Conservation (phyloP, 2,329 filamentous ascomycete genomes). For the Calonectria fujianensis region DNA sequence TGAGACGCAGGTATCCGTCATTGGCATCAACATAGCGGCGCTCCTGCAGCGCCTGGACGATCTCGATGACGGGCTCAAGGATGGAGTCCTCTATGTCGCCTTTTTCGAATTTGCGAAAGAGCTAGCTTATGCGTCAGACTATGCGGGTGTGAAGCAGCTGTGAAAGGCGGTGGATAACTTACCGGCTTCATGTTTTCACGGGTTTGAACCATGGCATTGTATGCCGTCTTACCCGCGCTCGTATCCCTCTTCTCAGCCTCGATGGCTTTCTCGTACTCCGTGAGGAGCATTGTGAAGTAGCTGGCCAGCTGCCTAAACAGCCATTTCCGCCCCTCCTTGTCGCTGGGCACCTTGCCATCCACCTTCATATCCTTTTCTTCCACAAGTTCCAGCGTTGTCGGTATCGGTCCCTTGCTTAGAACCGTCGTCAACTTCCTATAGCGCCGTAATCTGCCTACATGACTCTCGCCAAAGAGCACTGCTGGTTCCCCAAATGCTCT, state of each 20-base stretch:
- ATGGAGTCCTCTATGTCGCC: slow-evolving; percentile 86
- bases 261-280: slow-evolving; percentile 89
- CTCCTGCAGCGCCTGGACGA: slow-evolving; percentile 92
- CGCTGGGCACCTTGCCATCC: slow-evolving; percentile 75
- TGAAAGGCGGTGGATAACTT: slow-evolving; percentile 51
- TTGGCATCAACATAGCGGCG: slow-evolving; percentile 97
- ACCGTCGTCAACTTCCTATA: slow-evolving; percentile 80
- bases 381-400: slow-evolving; percentile 87
- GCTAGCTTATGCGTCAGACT: slow-evolving; percentile 59
- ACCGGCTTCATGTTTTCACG: slow-evolving; percentile 89
- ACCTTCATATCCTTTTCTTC: slow-evolving; percentile 94
- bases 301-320: slow-evolving; percentile 92
- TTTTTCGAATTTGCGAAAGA: slow-evolving; percentile 93
- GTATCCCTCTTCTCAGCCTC: slow-evolving; percentile 78
- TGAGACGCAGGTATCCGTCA: slow-evolving; percentile 92
- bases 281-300: slow-evolving; percentile 97
- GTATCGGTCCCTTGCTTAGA: slow-evolving; percentile 86
- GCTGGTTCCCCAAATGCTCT: slow-evolving; percentile 83
- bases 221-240: slow-evolving; percentile 86
- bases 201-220: slow-evolving; percentile 89
- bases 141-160: neutral
- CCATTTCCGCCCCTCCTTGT: slow-evolving; percentile 79
- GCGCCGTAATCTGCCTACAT: slow-evolving; percentile 80
- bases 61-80: slow-evolving; percentile 89
- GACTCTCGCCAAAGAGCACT: slow-evolving; percentile 87